These are phyloP conservation scores for Laburnicola sp. DNA, from an alignment of 2,329 filamentous ascomycete genomes.

Conservation along the genomic window DNA sequence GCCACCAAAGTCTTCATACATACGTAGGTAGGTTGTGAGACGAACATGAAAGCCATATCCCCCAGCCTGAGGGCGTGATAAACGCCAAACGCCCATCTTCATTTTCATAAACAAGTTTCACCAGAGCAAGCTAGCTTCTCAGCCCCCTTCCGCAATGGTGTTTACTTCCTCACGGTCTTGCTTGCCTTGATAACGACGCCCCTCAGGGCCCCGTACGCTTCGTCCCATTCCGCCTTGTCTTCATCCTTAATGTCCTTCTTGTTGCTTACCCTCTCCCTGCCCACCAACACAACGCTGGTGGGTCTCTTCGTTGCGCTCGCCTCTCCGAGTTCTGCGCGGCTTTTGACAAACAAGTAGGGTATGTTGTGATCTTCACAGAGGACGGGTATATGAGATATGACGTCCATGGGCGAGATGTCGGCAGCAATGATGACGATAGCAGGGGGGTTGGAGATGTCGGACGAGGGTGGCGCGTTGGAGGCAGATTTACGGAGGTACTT, in stretches of 20 bases:
- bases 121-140: not conserved
- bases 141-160: too few species aligned
- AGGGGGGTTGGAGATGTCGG: constrained; percentile 59
- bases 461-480: constrained; percentile 65
- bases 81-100: constrained; percentile 8
- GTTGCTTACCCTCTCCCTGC: constrained; percentile 55
- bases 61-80: not conserved
- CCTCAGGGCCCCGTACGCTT: constrained; percentile 59
- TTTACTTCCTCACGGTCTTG: constrained; percentile 58
- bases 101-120: not conserved
- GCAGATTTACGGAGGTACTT: constrained; percentile 94
- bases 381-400: constrained; percentile 96
- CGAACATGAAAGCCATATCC: not conserved
- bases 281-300: constrained; percentile 91
- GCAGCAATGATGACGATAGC: constrained; percentile 88
- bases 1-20: not conserved
- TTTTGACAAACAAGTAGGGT: constrained; percentile 93
- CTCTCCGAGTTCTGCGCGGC: constrained; percentile 88
- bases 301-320: constrained; percentile 94
- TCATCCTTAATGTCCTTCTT: constrained; percentile 54
- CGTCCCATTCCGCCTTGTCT: constrained; percentile 53
- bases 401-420: constrained; percentile 97
- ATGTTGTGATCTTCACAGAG: constrained; percentile 98
- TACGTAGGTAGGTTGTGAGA: not conserved
- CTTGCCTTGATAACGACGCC: constrained; percentile 63